Base-by-base conservation (phyloP, 2,329 filamentous ascomycete genomes). In the Clarireedia monteithiana region DNA sequence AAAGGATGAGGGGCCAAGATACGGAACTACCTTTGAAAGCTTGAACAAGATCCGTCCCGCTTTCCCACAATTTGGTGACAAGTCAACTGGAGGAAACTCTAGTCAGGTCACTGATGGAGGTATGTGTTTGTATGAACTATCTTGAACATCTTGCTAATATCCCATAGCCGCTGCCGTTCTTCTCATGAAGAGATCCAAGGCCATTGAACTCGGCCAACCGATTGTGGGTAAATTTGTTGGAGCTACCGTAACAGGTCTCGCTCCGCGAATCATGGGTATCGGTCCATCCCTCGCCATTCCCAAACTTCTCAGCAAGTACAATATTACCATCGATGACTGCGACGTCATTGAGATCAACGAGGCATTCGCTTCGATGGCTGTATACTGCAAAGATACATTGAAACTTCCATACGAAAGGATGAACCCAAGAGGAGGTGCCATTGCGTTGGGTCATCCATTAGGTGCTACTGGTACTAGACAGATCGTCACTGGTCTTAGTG, bases 241-340 rank as follows among this genome's bases (percentile, higher is more conserved):
- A 65, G 88, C 91, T 56, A 96, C 91, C 10, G 85, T 96, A 44
- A 88, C 91, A 40, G 94, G 94, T 65, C 82, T 97, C 5, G 83
- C 94, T 0, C 94, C 94, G 5, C 82, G 94, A 62, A 91, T 99
- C 75, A 99, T 99, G 94, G 94, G 92, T 62, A 96, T 97, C 63
- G 89, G 89, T 55, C 89, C 89, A 38, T 84, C 84, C 45, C 73
- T 86, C 38, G 84, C 82, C 58, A 86, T 87, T 61, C 84, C 84
- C 61, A 99, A 99, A 82, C 83, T 99, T 30, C 81, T 99, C 47
- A 74, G 74, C 68, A 86, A 94, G 75, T 84, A 86, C 79, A 84
- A 86, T 73, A 74, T 99, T 59, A 82, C 79, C 24, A 76, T 95
- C 53, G 81, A 86, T 58, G 94, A 97, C 66, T 82, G 94, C 60